Percentiles rank a stretch among this genome's conserved stretches.
These are phyloP conservation scores for Arctium lappa DNA, from an alignment of 129 eudicot genomes.

Conservation along the genomic window DNA sequence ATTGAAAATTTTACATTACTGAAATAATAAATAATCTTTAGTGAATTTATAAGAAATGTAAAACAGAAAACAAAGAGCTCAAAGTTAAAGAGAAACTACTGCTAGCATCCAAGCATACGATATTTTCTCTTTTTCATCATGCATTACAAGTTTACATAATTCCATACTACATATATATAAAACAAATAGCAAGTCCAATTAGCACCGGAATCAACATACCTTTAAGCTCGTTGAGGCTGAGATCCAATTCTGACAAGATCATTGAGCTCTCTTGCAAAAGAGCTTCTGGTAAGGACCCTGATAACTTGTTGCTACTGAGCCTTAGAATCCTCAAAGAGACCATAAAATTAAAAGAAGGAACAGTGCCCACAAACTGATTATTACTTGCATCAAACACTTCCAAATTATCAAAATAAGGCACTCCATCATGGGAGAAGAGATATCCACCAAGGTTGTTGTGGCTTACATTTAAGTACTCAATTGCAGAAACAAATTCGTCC, in stretches of 20 bases:
- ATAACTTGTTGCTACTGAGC: constrained; percentile 51
- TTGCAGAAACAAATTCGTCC: constrained; percentile 51
- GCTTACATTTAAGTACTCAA: constrained; percentile 64
- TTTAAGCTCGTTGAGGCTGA: constrained; percentile 71
- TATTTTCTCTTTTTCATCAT: neutral
- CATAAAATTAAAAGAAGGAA: constrained; percentile 75
- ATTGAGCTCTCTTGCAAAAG: constrained; percentile 78
- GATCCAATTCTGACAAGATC: constrained; percentile 69
- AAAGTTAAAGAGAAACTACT: neutral
- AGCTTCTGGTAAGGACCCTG: constrained; percentile 80
- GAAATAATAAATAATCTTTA: neutral
- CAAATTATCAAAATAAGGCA: constrained; percentile 76
- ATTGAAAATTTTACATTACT: neutral
- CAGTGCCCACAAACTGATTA: constrained; percentile 60
- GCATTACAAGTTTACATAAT: neutral
- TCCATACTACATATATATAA: neutral
- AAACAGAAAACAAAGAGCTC: neutral
- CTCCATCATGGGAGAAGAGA: constrained; percentile 81
- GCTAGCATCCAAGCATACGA: neutral
- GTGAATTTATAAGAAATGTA: neutral
- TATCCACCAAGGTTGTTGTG: constrained; percentile 58
- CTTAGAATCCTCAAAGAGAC: constrained; percentile 70
- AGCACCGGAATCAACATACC: constrained; percentile 39
- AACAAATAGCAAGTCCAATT: neutral
- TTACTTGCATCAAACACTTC: constrained; percentile 79